phyloP scores from a whole-genome alignment of 495 filamentous ascomycete genomes.

The Penicillium coffeae region DNA sequence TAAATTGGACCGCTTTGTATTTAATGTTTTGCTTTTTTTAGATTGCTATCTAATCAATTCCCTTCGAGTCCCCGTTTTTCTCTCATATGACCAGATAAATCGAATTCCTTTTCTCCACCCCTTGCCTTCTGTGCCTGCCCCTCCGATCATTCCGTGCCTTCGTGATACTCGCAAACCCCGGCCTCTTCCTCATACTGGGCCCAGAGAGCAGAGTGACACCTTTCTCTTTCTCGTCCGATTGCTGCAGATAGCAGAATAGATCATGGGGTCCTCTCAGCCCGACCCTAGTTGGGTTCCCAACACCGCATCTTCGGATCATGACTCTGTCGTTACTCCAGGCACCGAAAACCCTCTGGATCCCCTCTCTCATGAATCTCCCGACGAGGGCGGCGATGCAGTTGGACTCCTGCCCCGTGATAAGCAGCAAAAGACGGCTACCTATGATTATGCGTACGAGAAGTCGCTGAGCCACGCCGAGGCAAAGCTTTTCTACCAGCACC shows the following conservation, averaged over 20 bases:
- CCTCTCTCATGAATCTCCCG: slow-evolving; percentile 8
- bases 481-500: slow-evolving; percentile 91
- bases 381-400: slow-evolving; percentile 6
- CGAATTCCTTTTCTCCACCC: neutral
- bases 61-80: neutral
- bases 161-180: too few relatives aligned
- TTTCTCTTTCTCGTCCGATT: neutral
- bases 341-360: slow-evolving; percentile 8
- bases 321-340: slow-evolving; percentile 1
- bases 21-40: too few relatives aligned
- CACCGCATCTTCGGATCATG: slow-evolving; percentile 11
- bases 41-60: too few relatives aligned
- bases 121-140: neutral
- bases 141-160: too few relatives aligned
- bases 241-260: too few relatives aligned
- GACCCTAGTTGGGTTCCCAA: slow-evolving; percentile 22
- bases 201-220: too few relatives aligned
- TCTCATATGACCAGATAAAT: neutral
- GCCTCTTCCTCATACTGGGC: too few relatives aligned
- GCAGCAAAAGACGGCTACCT: slow-evolving; percentile 75
- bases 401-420: slow-evolving; percentile 68
- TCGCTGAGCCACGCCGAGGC: slow-evolving; percentile 87
- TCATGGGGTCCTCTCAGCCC: slow-evolving; percentile 24
- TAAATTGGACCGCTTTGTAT: neutral
- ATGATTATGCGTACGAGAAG: slow-evolving; percentile 84